Evolutionary conservation across 75 land plant genomes (phyloP).

Genomic region (Sequoiadendron giganteum): DNA sequence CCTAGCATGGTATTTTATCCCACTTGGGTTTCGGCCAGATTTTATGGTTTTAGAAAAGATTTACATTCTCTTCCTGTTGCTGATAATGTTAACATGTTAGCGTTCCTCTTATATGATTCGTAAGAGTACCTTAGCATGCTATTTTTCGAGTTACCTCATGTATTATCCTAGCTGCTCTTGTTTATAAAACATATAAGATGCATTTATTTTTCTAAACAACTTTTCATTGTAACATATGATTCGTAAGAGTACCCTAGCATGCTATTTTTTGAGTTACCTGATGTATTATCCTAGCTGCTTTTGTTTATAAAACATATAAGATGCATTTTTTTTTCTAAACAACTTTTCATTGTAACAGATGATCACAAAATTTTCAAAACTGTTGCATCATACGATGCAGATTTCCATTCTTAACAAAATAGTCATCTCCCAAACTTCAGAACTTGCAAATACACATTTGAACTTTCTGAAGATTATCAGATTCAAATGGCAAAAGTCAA

Average conservation of each 20-base stretch:
- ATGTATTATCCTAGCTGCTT: not conserved
- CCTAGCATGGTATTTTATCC: not conserved
- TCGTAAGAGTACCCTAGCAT: not conserved
- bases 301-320: too few species aligned
- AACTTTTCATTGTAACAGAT: not conserved
- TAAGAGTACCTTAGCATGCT: not conserved
- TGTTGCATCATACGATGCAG: not conserved
- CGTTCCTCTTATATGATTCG: not conserved
- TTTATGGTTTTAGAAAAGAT: too few species aligned
- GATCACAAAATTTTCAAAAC: too few species aligned
- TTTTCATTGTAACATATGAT: too few species aligned
- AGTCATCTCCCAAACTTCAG: not conserved
- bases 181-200: not conserved
- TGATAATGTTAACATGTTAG: too few species aligned
- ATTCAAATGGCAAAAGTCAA: not conserved
- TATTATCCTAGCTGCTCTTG: not conserved
- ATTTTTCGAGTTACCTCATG: not conserved
- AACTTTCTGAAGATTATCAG: not conserved
- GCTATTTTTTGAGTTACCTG: not conserved
- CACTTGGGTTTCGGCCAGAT: too few species aligned
- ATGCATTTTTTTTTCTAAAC: not conserved
- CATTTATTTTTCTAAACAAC: too few species aligned
- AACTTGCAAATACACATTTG: slow-evolving; percentile 2
- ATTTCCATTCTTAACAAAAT: not conserved
- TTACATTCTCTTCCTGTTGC: too few species aligned